Base-by-base conservation (phyloP, 78 protist species). In the Dictyostelium capitatum region DNA sequence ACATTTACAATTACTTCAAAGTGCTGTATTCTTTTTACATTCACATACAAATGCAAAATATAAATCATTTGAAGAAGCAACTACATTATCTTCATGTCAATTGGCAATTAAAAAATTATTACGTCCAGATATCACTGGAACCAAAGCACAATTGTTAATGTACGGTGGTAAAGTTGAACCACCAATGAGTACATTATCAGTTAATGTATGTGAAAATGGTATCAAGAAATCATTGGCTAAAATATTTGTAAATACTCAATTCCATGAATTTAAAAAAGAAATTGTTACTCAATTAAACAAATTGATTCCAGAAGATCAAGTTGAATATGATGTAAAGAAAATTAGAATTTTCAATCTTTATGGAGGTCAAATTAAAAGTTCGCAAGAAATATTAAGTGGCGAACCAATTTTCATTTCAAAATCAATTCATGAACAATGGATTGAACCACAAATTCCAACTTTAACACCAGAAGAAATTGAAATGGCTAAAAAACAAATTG, bases 331-430 rank as follows among this genome's bases (percentile, higher is more conserved):
- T 64, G 43, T 57, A 64, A 62, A 70, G 17, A 64, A 81, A 48
- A 46, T 81, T 30, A 46, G 48, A 14, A n/a, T 81, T 19, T 81
- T 47, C 30, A 81, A 28, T 65, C 62, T 47, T 25, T 46, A 81
- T 28, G 78, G 78, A 43, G 67, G 79, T 23, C 73, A 64, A 48
- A 81, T 81, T 65, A 59, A 48, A 25, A 43, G 28, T 9, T 64
- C 89, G 3, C 28, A 81, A 14, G 89, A 81, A n/a, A 81, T 81
- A 17, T 32, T 81, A 30, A 46, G 48, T 43, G 51, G 51, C 48
- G 89, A 81, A 46, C 28, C 32, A 5, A 14, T 81, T 8, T 81
- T 41, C 65, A n/a, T 81, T 11, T n/a, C 79, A 11, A 8, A 0
- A 12, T 46, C 48, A 23, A 28, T n/a, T 8, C 23, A 41, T 64